A percentile compares a stretch with the other conserved stretches of the same genome.
Evolutionary conservation across 345 rosid genomes (phyloP).

Genomic region (Dimocarpus longan): DNA sequence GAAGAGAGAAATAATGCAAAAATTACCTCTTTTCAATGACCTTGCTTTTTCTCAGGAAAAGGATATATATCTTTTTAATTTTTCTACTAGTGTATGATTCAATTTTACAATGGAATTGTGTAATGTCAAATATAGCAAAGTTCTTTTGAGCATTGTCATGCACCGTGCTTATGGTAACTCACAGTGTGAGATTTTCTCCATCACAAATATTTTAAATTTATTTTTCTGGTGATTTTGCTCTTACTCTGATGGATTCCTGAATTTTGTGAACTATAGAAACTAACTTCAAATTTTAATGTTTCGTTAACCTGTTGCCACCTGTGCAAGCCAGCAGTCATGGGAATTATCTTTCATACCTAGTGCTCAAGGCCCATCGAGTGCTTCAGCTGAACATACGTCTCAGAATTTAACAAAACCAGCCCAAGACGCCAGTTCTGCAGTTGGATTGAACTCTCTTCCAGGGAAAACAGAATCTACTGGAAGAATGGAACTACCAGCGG

Average conservation of each 20-base stretch:
- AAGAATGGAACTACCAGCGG: slow-evolving; percentile 78
- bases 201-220: not conserved
- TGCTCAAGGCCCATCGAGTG: slow-evolving; percentile 34
- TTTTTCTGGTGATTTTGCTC: not conserved
- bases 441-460: slow-evolving; percentile 34
- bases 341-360: slow-evolving; percentile 23
- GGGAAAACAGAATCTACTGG: slow-evolving; percentile 36
- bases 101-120: too few relatives aligned
- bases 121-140: too few relatives aligned
- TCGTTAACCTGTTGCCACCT: slow-evolving; percentile 16
- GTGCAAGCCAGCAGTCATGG: slow-evolving; percentile 30
- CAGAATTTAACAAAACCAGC: slow-evolving; percentile 29
- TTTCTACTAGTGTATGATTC: too few relatives aligned
- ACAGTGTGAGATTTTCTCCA: not conserved
- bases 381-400: slow-evolving; percentile 34
- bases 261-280: not conserved
- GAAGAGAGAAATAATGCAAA: too few relatives aligned
- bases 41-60: too few relatives aligned
- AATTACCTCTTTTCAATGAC: not conserved
- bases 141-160: too few relatives aligned
- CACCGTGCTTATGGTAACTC: too few relatives aligned
- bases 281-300: not conserved
- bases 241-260: not conserved
- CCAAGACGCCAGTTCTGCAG: slow-evolving; percentile 30
- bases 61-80: too few relatives aligned